These are phyloP conservation scores for Colletotrichum sp. DNA, from an alignment of 2,329 filamentous ascomycete genomes.

Conservation along the genomic window DNA sequence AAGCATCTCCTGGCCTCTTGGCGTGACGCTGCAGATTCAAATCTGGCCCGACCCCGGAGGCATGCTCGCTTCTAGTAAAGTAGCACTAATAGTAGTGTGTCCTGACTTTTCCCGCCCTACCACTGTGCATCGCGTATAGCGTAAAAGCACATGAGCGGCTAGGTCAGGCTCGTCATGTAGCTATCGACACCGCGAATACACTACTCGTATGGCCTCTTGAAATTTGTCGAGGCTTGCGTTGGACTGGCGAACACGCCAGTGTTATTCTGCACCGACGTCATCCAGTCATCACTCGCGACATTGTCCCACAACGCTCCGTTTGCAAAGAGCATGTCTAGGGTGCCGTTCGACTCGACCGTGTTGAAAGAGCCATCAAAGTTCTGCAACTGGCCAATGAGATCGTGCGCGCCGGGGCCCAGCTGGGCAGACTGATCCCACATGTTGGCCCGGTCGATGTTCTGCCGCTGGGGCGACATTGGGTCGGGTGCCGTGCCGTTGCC, in stretches of 20 bases:
- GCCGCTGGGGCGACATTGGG: not conserved
- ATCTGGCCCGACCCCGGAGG: not conserved
- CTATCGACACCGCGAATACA: not conserved
- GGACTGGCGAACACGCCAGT: not conserved
- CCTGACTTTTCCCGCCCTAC: not conserved
- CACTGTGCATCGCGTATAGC: not conserved
- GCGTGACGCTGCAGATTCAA: not conserved
- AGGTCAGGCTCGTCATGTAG: not conserved
- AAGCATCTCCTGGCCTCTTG: too few relatives aligned
- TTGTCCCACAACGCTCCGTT: slow-evolving; percentile 12
- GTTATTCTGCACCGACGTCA: slow-evolving; percentile 5
- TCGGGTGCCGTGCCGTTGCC: not conserved
- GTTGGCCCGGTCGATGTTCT: not conserved
- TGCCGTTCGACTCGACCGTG: slow-evolving; percentile 9
- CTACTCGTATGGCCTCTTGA: slow-evolving; percentile 8
- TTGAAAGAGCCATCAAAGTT: slow-evolving; percentile 15
- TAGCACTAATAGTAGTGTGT: not conserved
- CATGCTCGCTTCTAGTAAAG: not conserved
- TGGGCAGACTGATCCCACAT: slow-evolving; percentile 4
- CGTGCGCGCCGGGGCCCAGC: not conserved
- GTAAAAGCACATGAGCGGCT: not conserved
- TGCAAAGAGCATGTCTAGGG: slow-evolving; percentile 15
- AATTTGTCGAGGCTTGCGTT: not conserved
- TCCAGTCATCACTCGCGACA: slow-evolving; percentile 6
- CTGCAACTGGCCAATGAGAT: slow-evolving; percentile 10